Conservation (phyloP, 192 early-diverging fungal genomes). For the Backusella morwellensis region DNA sequence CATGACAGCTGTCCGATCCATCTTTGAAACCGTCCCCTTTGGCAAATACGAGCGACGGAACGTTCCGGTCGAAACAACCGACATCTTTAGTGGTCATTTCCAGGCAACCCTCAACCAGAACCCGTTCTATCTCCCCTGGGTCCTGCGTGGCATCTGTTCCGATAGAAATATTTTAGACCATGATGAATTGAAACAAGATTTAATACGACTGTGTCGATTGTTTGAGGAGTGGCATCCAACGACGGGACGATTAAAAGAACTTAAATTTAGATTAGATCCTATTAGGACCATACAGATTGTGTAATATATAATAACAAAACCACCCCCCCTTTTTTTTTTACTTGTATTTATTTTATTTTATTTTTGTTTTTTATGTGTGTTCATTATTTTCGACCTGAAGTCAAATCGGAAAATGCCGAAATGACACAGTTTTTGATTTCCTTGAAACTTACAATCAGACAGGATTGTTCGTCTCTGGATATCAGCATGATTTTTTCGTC, state of each 20-base stretch:
- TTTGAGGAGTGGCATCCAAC: conserved; percentile 83
- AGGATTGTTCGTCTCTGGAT: conserved; percentile 95
- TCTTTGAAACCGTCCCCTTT: conserved; percentile 49
- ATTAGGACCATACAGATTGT: conserved; percentile 47
- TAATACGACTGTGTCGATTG: conserved; percentile 60
- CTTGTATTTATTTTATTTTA: not conserved
- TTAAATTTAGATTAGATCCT: conserved; percentile 90
- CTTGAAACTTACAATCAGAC: conserved; percentile 91
- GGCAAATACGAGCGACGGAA: conserved; percentile 5
- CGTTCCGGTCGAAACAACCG: not conserved
- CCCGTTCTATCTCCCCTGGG: conserved; percentile 93
- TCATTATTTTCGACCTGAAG: conserved; percentile 34
- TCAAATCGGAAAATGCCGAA: conserved; percentile 78
- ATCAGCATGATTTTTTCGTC: conserved; percentile 93
- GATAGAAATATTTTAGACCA: conserved; percentile 60
- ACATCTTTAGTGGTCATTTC: conserved; percentile 38
- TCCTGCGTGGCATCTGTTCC: conserved; percentile 76
- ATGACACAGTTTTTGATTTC: conserved; percentile 94
- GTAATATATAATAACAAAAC: not conserved
- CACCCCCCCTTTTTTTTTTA: not conserved
- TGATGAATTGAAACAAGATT: conserved; percentile 54
- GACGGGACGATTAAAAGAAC: conserved; percentile 67
- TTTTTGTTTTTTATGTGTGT: conserved; percentile 11
- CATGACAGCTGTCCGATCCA: conserved; percentile 52
- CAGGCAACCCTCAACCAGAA: conserved; percentile 68